Evolutionary conservation across 768 basidiomycete species (phyloP), one percentile per base, ranked within the genome.

Genomic region (Podaxis mareebaensis): DNA sequence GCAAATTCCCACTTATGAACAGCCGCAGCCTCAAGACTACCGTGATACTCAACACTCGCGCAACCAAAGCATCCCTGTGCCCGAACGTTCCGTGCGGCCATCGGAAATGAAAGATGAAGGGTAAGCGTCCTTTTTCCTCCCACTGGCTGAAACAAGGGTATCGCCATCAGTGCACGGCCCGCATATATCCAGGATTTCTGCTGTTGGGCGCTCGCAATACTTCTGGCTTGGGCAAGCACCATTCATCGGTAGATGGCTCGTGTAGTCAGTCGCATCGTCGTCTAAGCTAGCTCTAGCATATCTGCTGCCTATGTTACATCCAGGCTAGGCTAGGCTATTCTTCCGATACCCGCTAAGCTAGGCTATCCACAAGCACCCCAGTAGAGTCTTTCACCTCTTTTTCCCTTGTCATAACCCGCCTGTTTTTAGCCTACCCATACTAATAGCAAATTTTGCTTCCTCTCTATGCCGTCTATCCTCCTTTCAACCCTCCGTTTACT

Each of bases 51-150:
- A 76, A 64, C 69, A 74, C 22, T 73, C 74, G 44, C 73, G 75
- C 28, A 73, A 80, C 63, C 79, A 79, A 68, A 82, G 69, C 72
- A 75, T 76, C 30, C 74, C 79, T 26, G 75, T 77, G 57, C 79
- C 81, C 24, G 87, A 90, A 72, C 84, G 92, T 51, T 87, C 85
- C 38, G 78, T 95, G 15, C 83, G 92, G 38, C 92, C 92, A 17
- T 90, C 90, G 11, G 95, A 97, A 75, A 95, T 94, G 93, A 94
- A 95, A 75, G 96, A 97, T 69, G 95, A 96, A 91, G 95, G 95
- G 96, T 98, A 85, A 93, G 95, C 85, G 65, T 69, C 60, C 65
- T 69, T 62, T 70, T 76, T 75, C 72, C 64, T 64, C 62, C 59
- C 60, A 38, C 20, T 56, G 42, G 57, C 71, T 75, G 54, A 74